Evolutionary conservation across 495 filamentous ascomycete species (phyloP), one percentile per base, ranked within the genome.

Genomic region (Neurospora intermedia): DNA sequence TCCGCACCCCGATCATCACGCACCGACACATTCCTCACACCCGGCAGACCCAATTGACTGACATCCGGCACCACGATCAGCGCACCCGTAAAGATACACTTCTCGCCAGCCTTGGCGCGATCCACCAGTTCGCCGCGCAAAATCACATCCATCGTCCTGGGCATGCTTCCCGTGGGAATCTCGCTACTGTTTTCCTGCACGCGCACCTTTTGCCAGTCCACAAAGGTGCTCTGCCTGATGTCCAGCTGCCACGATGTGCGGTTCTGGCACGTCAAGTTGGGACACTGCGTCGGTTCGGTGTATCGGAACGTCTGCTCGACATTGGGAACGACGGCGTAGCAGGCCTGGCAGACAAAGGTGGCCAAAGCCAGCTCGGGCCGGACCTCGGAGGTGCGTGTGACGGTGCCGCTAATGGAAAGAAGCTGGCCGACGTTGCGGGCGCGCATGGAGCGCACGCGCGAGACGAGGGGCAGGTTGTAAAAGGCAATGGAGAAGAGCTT

Each of bases 141-240:
- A 76, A 99, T 97, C 31, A 99, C 90, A 77, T 99, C 96, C 89
- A 99, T 94, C 6, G 96, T 99, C 54, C 96, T 89, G 4, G 96
- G 96, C 96, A 99, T 99, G 82, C 94, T 97, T 48, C 96, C 96
- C 2, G 96, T 99, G 0, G 96, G 96, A 69, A 99, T 99, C 81
- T 99, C 96, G 20, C 94, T 94, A 70, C 93, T 96, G 80, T 97
- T 98, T 83, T 99, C 96, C 81, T 99, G 96, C 41, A 98, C 91
- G 70, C 96, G 90, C 31, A 98, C 92, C 80, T 98, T 98, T 76
- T 99, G 96, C 96, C 96, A 99, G 82, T 99, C 96, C 27, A 98
- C 92, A 78, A 99, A 99, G 3, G 94, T 97, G 79, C 94, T 97
- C 81, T 97, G 96, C 62, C 93, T 88, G 79, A 99, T 98, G 76